Conservation (phyloP, 1,139 yeast genomes). For the Candida gigantensis region DNA sequence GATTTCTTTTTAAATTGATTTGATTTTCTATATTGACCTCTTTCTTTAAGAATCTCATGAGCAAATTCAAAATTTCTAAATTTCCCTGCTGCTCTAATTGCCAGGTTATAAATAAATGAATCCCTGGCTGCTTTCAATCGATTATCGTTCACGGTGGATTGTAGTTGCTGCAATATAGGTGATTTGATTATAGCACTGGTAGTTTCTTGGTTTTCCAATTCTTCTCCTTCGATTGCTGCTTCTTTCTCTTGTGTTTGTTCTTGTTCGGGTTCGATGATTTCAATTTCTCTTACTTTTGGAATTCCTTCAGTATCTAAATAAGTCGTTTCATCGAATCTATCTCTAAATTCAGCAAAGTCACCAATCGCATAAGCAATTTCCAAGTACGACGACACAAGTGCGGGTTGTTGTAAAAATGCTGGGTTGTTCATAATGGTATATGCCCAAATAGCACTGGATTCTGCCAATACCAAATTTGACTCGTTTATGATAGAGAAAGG, state of each 20-base stretch:
- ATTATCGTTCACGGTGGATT: conserved; percentile 1
- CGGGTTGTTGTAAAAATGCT: conserved; percentile 36
- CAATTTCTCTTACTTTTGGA: conserved; percentile 18
- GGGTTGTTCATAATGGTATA: conserved; percentile 48
- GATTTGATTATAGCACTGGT: conserved; percentile 22
- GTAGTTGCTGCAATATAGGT: conserved; percentile 25
- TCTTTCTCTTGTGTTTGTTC: conserved; percentile 14
- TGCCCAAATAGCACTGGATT: conserved; percentile 77
- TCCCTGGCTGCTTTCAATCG: conserved; percentile 41
- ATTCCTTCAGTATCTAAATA: conserved; percentile 34
- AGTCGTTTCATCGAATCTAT: conserved; percentile 52
- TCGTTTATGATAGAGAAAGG: conserved; percentile 52
- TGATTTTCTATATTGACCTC: conserved; percentile 72
- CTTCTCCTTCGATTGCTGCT: conserved; percentile 12
- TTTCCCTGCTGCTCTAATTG: conserved; percentile 65
- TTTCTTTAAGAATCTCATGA: conserved; percentile 68
- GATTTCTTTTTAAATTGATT: conserved; percentile 42
- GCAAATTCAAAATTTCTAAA: conserved; percentile 59
- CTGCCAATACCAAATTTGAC: conserved; percentile 56
- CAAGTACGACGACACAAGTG: conserved; percentile 53
- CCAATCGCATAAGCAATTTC: conserved; percentile 56
- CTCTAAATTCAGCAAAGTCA: conserved; percentile 48
- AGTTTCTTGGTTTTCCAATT: background rate
- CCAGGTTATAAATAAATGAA: conserved; percentile 58
- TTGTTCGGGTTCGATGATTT: conserved; percentile 10